A percentile compares a stretch with the other conserved stretches of the same genome.
These are phyloP conservation scores for Geotrichum europaeum DNA, from an alignment of 1,139 yeast genomes.

Conservation along the genomic window DNA sequence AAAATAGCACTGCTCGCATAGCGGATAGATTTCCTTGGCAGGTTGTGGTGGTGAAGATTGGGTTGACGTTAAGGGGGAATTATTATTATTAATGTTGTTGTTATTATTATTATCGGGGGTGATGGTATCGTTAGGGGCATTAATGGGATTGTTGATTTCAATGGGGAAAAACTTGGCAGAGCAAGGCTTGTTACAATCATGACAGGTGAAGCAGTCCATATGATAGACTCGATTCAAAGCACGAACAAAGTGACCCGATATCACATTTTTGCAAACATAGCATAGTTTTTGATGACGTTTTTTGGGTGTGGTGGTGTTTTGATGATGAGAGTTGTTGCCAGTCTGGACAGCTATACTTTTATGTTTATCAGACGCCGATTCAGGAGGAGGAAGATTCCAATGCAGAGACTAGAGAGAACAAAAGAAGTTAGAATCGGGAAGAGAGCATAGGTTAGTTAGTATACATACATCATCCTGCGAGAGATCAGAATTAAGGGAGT, in stretches of 20 bases:
- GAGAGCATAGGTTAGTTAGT: not conserved
- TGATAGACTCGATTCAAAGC: slow-evolving; percentile 79
- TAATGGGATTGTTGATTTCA: slow-evolving; percentile 26
- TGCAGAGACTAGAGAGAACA: not conserved
- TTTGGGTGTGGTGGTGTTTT: slow-evolving; percentile 2
- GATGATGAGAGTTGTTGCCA: slow-evolving; percentile 5
- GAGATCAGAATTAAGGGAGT: not conserved
- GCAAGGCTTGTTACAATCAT: slow-evolving; percentile 73
- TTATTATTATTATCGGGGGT: not conserved
- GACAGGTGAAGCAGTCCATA: slow-evolving; percentile 80
- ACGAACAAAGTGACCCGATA: slow-evolving; percentile 77
- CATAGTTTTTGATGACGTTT: slow-evolving; percentile 38
- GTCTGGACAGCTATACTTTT: slow-evolving; percentile 14
- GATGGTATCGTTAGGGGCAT: not conserved
- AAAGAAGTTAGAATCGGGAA: not conserved
- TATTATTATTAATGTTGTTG: too few relatives aligned
- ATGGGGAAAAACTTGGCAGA: slow-evolving; percentile 65
- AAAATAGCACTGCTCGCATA: slow-evolving; percentile 92
- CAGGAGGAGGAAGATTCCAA: not conserved
- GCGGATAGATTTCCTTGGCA: slow-evolving; percentile 57
- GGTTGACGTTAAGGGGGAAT: slow-evolving; percentile 2
- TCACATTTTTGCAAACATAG: slow-evolving; percentile 56
- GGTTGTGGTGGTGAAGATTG: slow-evolving; percentile 25
- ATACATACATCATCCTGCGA: not conserved
- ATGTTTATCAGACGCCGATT: slow-evolving; percentile 12